Evolutionary conservation across 2,329 filamentous ascomycete genomes (phyloP).

Genomic region (Pseudogymnoascus sp.): DNA sequence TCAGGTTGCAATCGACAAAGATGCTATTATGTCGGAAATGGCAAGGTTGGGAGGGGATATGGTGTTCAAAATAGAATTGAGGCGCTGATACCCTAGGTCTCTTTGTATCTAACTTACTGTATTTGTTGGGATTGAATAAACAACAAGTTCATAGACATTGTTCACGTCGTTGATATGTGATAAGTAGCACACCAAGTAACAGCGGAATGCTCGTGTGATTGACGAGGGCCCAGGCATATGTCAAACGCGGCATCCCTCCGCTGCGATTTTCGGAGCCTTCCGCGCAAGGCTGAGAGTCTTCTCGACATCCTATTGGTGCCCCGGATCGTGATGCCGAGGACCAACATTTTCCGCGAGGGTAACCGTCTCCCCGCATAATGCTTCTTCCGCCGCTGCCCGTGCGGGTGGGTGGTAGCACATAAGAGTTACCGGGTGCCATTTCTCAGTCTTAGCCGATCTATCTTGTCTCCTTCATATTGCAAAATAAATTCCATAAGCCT

Average conservation of each 20-base stretch:
- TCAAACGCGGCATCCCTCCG: neutral
- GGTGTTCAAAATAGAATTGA: conserved; percentile 55
- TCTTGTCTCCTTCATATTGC: neutral
- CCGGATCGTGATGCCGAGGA: neutral
- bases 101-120: conserved; percentile 1
- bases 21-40: conserved; percentile 64
- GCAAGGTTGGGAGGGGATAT: conserved; percentile 57
- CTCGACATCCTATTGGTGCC: neutral
- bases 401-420: neutral
- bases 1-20: conserved; percentile 55
- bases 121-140: neutral
- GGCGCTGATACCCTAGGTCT: conserved; percentile 8
- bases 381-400: neutral
- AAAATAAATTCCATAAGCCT: neutral
- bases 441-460: neutral
- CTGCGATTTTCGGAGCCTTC: conserved; percentile 2
- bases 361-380: conserved; percentile 3
- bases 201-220: neutral
- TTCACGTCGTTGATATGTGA: neutral
- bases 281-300: neutral
- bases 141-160: neutral
- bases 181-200: neutral
- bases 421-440: neutral
- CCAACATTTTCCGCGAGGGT: neutral
- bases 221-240: neutral